Evolutionary conservation across 257 asterid species (phyloP).

Genomic region (Osmanthus fragrans): DNA sequence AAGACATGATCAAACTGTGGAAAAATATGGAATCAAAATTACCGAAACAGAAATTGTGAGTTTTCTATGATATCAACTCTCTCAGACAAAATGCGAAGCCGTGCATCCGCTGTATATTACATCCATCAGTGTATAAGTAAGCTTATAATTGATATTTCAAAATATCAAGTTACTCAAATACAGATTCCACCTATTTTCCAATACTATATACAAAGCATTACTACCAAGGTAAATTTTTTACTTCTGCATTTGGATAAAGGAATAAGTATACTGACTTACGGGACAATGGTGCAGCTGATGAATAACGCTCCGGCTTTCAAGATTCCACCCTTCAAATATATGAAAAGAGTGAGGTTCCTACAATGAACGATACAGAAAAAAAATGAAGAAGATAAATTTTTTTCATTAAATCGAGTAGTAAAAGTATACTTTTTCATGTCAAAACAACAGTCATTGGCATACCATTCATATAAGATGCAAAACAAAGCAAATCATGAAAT

Average conservation of each 20-base stretch:
- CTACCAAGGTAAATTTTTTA: conserved; percentile 8
- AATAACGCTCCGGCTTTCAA: conserved; percentile 91
- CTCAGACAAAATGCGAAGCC: conserved; percentile 96
- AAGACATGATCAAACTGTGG: conserved; percentile 5
- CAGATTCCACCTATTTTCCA: conserved; percentile 4
- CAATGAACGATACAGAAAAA: conserved; percentile 33
- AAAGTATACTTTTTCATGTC: neutral
- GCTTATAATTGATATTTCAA: conserved; percentile 14
- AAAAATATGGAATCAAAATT: conserved; percentile 25
- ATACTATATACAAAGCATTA: neutral
- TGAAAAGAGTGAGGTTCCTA: conserved; percentile 89
- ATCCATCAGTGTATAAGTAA: conserved; percentile 26
- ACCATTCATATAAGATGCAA: neutral
- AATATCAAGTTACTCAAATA: conserved; percentile 1
- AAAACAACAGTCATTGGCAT: conserved; percentile 12
- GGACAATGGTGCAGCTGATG: conserved; percentile 97
- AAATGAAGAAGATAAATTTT: conserved; percentile 31
- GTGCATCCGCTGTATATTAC: conserved; percentile 86
- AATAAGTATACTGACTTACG: conserved; percentile 55
- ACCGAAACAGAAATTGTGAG: conserved; percentile 89
- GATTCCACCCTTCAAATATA: conserved; percentile 98
- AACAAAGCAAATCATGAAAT: neutral
- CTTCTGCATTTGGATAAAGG: conserved; percentile 10
- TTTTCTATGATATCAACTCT: conserved; percentile 86
- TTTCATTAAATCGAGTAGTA: conserved; percentile 21